Base-by-base conservation (phyloP, 2,329 filamentous ascomycete species). In the Anisogramma anomala region DNA sequence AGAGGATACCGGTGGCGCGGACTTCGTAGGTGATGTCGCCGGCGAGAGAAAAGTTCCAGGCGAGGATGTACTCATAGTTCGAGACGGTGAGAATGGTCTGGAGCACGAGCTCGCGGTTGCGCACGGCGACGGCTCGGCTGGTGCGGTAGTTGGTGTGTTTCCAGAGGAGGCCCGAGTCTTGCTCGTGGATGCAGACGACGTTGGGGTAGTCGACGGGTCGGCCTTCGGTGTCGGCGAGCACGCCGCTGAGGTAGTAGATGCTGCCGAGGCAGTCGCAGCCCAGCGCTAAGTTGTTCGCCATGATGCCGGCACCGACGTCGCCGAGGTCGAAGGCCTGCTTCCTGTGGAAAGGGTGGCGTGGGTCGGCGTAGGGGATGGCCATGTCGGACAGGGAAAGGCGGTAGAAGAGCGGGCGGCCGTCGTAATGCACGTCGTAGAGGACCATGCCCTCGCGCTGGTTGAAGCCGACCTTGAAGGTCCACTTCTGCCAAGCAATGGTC, bases 291-390 rank as follows among this genome's bases (percentile, higher is more conserved):
- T 79, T 79, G 56, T 82, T 82, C 17, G 77, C 74, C 54, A 71
- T 76, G 46, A 72, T 69, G 4, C 78, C 77, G 11, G 74, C 74
- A 14, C 77, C 78, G 11, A 69, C 75, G 43, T 82, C 77, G 6
- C 78, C 78, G 41, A 82, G 73, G 50, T 82, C 78, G 46, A 82
- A 82, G 2, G 77, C 78, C 38, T 77, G 71, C 52, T 82, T 82
- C 33, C 75, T 67, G 41, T 77, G 74, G 56, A 72, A 81, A 0
- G 77, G 77, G 13, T 68, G 61, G 4, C 78, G 67, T 7, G 72
- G 71, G 50, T 80, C 77, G 2, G 66, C 74, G 49, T 82, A 81
- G 2, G 76, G 75, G 1, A 79, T 75, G n/a, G 63, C 61, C 60
- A 81, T 82, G 53, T 82, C 77, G 34, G 69, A 72, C 30, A 80